Percentiles rank a stretch among this genome's conserved stretches.
phyloP scores from a whole-genome alignment of 2,329 filamentous ascomycete species.

The Colletotrichum destructivum region DNA sequence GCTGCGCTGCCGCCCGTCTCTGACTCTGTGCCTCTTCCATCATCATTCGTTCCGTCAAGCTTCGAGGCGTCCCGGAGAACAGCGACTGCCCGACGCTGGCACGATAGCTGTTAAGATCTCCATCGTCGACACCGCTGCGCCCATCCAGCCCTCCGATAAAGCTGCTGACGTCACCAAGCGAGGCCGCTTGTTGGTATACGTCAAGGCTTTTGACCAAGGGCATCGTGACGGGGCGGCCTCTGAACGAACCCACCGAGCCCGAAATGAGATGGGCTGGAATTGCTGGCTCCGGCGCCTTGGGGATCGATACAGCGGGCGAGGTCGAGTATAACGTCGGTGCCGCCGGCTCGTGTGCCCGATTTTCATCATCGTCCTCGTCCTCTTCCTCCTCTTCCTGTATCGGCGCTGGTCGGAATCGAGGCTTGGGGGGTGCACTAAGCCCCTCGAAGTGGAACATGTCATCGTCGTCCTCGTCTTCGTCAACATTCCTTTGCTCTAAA shows the following conservation, averaged over 20 bases:
- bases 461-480: constrained; percentile 47
- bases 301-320: constrained; percentile 61
- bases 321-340: constrained; percentile 56
- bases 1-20: constrained; percentile 40
- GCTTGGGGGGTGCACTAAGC: constrained; percentile 49
- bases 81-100: constrained; percentile 56
- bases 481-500: constrained; percentile 25
- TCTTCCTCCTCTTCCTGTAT: constrained; percentile 56
- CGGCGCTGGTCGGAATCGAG: constrained; percentile 46
- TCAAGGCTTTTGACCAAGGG: constrained; percentile 65
- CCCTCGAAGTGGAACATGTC: constrained; percentile 65
- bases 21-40: constrained; percentile 62
- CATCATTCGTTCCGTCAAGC: constrained; percentile 64
- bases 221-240: constrained; percentile 67
- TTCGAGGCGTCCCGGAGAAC: constrained; percentile 61
- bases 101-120: constrained; percentile 60
- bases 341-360: constrained; percentile 33
- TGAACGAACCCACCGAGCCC: constrained; percentile 68
- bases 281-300: constrained; percentile 48
- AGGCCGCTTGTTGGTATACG: constrained; percentile 63
- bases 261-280: constrained; percentile 46
- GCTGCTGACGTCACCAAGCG: constrained; percentile 63
- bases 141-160: constrained; percentile 70
- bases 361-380: constrained; percentile 49
- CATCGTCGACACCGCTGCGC: constrained; percentile 64